Conservation (phyloP, 192 early-diverging fungal species). For the Linnemannia schmuckeri region DNA sequence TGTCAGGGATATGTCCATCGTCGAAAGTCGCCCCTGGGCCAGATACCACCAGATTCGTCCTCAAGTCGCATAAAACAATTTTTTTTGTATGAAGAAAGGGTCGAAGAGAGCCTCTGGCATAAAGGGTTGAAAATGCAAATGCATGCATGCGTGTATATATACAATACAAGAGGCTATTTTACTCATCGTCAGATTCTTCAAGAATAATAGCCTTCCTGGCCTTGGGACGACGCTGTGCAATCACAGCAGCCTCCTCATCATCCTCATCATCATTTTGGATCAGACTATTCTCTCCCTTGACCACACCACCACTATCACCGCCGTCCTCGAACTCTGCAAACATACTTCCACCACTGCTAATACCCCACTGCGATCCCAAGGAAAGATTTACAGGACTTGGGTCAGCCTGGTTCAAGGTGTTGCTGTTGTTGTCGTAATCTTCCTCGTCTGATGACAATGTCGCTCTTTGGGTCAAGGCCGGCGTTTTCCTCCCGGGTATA, state of each 20-base stretch:
- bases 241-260: conserved; percentile 1
- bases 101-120: no score
- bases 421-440: background rate
- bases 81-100: background rate
- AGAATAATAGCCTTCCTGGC: conserved; percentile 23
- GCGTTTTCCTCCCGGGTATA: background rate
- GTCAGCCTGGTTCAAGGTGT: background rate
- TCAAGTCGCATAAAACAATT: background rate
- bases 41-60: background rate
- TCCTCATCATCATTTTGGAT: conserved; percentile 10
- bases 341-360: background rate
- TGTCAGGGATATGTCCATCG: background rate
- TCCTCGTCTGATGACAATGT: background rate
- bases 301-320: no score
- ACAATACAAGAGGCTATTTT: background rate
- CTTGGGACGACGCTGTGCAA: conserved; percentile 15
- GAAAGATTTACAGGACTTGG: background rate
- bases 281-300: background rate
- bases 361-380: background rate
- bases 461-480: background rate
- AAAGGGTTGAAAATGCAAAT: background rate
- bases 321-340: background rate
- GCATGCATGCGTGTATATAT: background rate
- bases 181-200: conserved; percentile 45
- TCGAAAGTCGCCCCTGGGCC: background rate